Conservation (phyloP, 768 basidiomycete species). For the Leccinellum rugosiceps region DNA sequence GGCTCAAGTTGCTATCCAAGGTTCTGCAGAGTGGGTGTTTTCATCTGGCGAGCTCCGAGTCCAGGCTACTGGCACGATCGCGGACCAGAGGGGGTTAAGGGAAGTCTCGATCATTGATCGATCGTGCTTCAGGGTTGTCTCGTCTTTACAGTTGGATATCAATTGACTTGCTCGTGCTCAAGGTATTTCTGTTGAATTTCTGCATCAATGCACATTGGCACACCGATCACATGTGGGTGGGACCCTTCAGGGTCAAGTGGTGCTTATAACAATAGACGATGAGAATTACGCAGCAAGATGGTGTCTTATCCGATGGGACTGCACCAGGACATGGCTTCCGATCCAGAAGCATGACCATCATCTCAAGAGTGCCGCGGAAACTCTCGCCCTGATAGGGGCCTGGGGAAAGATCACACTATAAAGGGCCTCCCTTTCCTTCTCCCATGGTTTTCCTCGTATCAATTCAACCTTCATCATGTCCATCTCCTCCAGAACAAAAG, state of each 20-base stretch:
- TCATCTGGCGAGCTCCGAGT: too few relatives aligned
- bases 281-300: background rate
- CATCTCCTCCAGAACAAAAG: conserved; percentile 20
- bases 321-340: background rate
- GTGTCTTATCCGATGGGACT: background rate
- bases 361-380: background rate
- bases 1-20: too few relatives aligned
- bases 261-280: background rate
- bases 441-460: background rate
- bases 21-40: too few relatives aligned
- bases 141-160: background rate
- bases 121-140: background rate
- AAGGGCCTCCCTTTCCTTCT: background rate
- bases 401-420: background rate
- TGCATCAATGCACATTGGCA: background rate
- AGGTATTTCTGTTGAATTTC: background rate
- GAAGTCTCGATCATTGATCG: background rate
- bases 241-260: background rate
- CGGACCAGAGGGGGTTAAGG: too few relatives aligned
- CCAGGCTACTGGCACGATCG: too few relatives aligned
- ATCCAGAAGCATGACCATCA: background rate
- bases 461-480: conserved; percentile 10
- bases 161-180: background rate
- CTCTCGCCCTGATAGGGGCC: background rate
- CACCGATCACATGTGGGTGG: background rate